Conservation (phyloP, 1,284 basidiomycete species). For the Malassezia furfur region DNA sequence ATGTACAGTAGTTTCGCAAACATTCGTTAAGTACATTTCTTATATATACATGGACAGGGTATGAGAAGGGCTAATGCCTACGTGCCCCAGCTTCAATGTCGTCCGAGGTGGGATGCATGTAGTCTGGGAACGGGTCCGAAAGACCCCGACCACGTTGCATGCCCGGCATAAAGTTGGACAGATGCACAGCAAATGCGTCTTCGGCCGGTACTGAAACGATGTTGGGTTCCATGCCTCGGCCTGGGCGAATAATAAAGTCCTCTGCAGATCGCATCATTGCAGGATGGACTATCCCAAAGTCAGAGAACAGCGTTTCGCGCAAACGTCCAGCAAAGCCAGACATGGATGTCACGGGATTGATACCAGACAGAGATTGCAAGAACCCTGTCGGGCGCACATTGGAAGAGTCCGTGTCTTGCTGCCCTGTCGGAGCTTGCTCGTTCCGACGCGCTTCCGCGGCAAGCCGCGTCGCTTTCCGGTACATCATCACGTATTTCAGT, state of each 20-base stretch:
- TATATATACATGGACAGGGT: too few relatives aligned
- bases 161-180: neutral
- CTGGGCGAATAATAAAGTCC: constrained; percentile 9
- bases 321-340: neutral
- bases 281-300: neutral
- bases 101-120: neutral
- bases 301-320: neutral
- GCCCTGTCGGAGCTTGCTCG: too few relatives aligned
- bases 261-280: constrained; percentile 1
- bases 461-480: neutral
- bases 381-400: neutral
- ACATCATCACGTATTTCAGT: neutral
- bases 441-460: neutral
- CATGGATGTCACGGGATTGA: neutral
- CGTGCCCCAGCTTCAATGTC: neutral
- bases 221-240: neutral
- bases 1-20: too few relatives aligned
- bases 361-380: neutral
- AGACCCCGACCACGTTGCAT: neutral
- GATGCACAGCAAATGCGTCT: neutral
- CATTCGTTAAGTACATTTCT: too few relatives aligned
- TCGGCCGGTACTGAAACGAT: neutral
- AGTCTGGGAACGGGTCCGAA: neutral
- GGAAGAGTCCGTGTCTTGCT: neutral
- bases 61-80: too few relatives aligned